Percentiles rank a stretch among this genome's conserved stretches.
Conservation (phyloP, 441 rosid species). For the Populus hybrid region DNA sequence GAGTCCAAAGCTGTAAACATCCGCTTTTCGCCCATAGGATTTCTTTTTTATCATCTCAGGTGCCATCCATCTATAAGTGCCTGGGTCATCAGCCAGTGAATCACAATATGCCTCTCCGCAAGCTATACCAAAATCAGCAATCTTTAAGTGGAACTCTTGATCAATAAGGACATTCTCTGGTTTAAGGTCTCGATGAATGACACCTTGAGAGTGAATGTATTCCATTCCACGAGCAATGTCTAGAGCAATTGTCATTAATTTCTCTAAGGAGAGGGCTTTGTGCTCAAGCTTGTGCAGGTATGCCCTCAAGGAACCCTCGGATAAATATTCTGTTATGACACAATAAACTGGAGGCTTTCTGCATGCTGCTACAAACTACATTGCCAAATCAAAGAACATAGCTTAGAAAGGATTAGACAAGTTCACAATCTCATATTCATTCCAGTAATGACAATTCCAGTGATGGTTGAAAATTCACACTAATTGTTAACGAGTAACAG, state of each 20-base stretch:
- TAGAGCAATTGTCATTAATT: slow-evolving; percentile 58
- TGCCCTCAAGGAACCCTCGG: slow-evolving; percentile 92
- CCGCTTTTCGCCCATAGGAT: slow-evolving; percentile 85
- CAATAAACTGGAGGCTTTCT: slow-evolving; percentile 88
- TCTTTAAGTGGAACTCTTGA: slow-evolving; percentile 62
- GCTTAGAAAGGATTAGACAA: slow-evolving; percentile 19
- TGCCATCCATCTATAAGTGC: no score
- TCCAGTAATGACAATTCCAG: not conserved
- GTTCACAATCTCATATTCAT: slow-evolving; percentile 1
- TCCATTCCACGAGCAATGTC: slow-evolving; percentile 94
- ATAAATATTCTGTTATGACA: slow-evolving; percentile 77
- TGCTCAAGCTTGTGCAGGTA: slow-evolving; percentile 87
- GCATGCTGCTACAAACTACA: slow-evolving; percentile 90
- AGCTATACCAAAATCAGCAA: slow-evolving; percentile 98
- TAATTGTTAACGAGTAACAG: not conserved
- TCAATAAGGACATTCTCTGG: slow-evolving; percentile 86
- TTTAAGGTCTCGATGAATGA: slow-evolving; percentile 32
- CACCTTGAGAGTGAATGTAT: slow-evolving; percentile 76
- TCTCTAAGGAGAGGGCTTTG: slow-evolving; percentile 58
- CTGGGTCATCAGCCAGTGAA: slow-evolving; percentile 82
- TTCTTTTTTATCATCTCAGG: no score
- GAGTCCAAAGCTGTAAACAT: slow-evolving; percentile 94
- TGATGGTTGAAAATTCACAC: not conserved
- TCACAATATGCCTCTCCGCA: slow-evolving; percentile 87
- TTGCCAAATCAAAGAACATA: slow-evolving; percentile 22